Evolutionary conservation across 495 filamentous ascomycete genomes (phyloP).

Genomic region (Hypoxylon trugodes): DNA sequence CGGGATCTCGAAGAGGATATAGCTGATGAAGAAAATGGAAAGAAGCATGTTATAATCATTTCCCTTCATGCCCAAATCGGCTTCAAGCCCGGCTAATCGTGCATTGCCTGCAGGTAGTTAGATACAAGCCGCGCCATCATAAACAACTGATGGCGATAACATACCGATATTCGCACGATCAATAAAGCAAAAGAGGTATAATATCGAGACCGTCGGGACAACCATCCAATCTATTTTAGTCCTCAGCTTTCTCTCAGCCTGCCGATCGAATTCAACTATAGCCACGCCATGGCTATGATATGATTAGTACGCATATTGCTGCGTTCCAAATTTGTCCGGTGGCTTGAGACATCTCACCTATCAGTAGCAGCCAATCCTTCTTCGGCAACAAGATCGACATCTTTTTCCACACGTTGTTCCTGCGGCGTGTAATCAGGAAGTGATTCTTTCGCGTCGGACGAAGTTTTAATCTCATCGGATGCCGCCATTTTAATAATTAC

Average conservation of each 20-base stretch:
- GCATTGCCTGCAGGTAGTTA: conserved; percentile 51
- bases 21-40: conserved; percentile 72
- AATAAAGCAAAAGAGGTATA: conserved; percentile 71
- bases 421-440: neutral
- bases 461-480: neutral
- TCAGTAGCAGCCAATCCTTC: conserved; percentile 69
- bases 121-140: neutral
- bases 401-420: conserved; percentile 25
- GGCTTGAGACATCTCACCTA: conserved; percentile 50
- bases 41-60: conserved; percentile 76
- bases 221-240: conserved; percentile 61
- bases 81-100: conserved; percentile 66
- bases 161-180: conserved; percentile 71
- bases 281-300: conserved; percentile 60
- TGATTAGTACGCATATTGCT: neutral
- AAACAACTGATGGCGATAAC: neutral
- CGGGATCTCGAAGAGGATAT: conserved; percentile 73
- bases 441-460: conserved; percentile 8
- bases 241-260: conserved; percentile 64
- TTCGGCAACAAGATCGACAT: conserved; percentile 60
- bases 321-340: neutral
- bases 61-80: conserved; percentile 67
- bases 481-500: conserved; percentile 16
- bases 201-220: conserved; percentile 62
- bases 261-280: conserved; percentile 65